Base-by-base conservation (phyloP, 495 filamentous ascomycete genomes). In the Aspergillus homomorphus region DNA sequence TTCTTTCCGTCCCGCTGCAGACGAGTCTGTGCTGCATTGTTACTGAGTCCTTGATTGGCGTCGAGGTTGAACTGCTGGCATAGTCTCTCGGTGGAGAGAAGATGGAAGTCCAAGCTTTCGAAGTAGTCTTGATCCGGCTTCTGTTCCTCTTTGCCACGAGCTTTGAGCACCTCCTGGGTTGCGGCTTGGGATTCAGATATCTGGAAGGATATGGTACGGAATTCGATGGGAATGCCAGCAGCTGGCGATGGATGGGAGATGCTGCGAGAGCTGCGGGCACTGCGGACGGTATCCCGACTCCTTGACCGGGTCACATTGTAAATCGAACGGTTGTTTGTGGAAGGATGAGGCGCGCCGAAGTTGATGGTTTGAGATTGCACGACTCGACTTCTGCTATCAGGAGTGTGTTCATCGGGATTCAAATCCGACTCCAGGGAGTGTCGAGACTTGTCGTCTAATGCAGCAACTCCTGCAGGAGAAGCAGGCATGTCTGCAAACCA, bases 1-100 rank as follows among this genome's bases (percentile, higher is more conserved):
- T 91, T 91, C 46, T 71, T 77, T 4, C 87, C 86, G 68, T 86
- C 81, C 45, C 83, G 75, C 38, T 76, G 73, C 9, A 82, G 70
- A 38, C 77, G 76, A 3, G 73, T 72, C 7, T 73, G 65, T 8
- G 75, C 78, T 5, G 69, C 56, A 0, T 59, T 56, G 6, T 45
- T 22, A 49, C 66, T 76, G 16, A 75, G 65, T 3, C 72, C 72
- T 15, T 59, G 59, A 8, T 64, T 61, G 21, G 52, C 46, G 20
- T 72, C 66, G 33, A 72, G 67, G 38, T 70, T 73, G 63, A 75
- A 72, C 51, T 72, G 57, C 48, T 68, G 68, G 38, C 59, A 68
- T n/a, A 75, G 53, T 9, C 61, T 56, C 4, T 73, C 65, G n/a
- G 63, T 26, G 18, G 53, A 26, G 23, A 77, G 53, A 16, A 51